Conservation (phyloP, 1,284 basidiomycete species). For the Microbotryomycetes sp. region DNA sequence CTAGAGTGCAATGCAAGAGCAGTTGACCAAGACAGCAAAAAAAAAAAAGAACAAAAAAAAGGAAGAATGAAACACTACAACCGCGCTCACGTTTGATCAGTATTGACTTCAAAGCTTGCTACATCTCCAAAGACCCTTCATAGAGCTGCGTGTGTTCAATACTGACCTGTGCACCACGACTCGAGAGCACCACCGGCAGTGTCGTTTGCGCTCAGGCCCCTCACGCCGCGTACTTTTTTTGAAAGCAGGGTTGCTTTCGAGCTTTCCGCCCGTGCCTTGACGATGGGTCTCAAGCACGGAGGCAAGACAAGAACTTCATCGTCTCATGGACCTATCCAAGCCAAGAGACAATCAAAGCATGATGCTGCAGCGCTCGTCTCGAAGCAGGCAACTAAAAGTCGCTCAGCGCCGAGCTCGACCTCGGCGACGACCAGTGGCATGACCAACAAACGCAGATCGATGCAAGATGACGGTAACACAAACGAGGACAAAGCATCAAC, state of each 20-base stretch:
- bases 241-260: no score
- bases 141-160: constrained; percentile 38
- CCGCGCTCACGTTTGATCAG: constrained; percentile 36
- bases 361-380: constrained; percentile 1
- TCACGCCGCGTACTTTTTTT: no score
- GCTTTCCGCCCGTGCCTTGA: no score
- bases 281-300: not conserved
- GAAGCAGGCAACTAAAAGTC: not conserved
- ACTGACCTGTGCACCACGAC: constrained; percentile 40
- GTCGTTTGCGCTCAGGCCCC: no score
- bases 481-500: not conserved
- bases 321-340: constrained; percentile 19
- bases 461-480: not conserved
- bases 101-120: not conserved
- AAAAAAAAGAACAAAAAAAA: not conserved
- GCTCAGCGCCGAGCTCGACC: not conserved
- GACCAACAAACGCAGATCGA: not conserved
- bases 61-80: constrained; percentile 29
- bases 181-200: constrained; percentile 20
- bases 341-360: constrained; percentile 25
- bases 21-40: constrained; percentile 31
- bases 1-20: constrained; percentile 34
- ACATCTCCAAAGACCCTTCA: constrained; percentile 34
- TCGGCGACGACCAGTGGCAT: not conserved
- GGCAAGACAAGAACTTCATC: constrained; percentile 27